Conservation (phyloP, 2,329 filamentous ascomycete species). For the Teratosphaeria viscida region DNA sequence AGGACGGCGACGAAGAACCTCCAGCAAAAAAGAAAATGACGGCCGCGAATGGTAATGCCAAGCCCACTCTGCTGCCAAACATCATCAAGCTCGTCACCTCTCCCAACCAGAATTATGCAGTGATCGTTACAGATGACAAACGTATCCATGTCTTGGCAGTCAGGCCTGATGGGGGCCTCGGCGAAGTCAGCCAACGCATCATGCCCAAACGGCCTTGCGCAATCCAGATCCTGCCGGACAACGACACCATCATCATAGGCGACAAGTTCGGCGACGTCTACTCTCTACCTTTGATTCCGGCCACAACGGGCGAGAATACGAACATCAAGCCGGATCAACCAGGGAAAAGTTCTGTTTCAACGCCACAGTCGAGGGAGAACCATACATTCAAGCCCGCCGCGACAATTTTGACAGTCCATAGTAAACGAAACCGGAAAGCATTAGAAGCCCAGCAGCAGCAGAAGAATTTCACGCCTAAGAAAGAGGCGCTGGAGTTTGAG, state of each 20-base stretch:
- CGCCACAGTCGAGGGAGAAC: not conserved
- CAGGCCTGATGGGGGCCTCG: slow-evolving; percentile 49
- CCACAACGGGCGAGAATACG: slow-evolving; percentile 20
- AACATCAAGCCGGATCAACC: slow-evolving; percentile 20
- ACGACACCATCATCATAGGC: slow-evolving; percentile 63
- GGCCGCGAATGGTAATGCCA: slow-evolving; percentile 6
- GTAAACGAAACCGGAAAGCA: slow-evolving; percentile 47
- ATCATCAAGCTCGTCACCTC: slow-evolving; percentile 61
- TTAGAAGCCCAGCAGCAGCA: slow-evolving; percentile 46
- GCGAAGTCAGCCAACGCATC: slow-evolving; percentile 60
- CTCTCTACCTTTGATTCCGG: slow-evolving; percentile 59
- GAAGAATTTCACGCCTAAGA: slow-evolving; percentile 32
- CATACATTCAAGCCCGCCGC: slow-evolving; percentile 41
- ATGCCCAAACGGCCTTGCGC: slow-evolving; percentile 88
- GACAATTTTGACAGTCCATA: slow-evolving; percentile 50
- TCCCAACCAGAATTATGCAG: slow-evolving; percentile 53
- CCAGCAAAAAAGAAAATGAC: slow-evolving; percentile 24
- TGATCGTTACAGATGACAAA: slow-evolving; percentile 87
- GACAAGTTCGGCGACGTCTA: slow-evolving; percentile 99
- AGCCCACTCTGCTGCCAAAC: slow-evolving; percentile 38
- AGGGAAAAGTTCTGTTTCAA: slow-evolving; percentile 1
- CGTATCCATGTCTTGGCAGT: slow-evolving; percentile 71
- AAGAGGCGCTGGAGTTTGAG: slow-evolving; percentile 50
- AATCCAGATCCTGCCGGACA: slow-evolving; percentile 58
- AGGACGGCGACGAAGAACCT: slow-evolving; percentile 10